Evolutionary conservation across 2,329 filamentous ascomycete species (phyloP).

Genomic region (Diaporthe eres): DNA sequence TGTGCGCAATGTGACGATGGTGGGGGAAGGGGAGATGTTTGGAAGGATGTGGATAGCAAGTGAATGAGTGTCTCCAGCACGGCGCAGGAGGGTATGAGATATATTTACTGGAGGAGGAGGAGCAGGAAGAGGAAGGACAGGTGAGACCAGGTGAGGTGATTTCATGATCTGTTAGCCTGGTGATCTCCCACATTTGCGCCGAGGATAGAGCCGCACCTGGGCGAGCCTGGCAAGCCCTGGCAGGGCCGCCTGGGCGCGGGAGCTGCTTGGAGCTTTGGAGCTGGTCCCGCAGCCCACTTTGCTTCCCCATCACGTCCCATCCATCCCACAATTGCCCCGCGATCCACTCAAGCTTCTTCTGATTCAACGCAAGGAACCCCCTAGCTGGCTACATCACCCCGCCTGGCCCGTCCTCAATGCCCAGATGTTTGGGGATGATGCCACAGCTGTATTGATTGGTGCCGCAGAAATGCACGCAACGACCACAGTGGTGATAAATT

Average conservation of each 20-base stretch:
- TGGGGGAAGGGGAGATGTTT: not conserved
- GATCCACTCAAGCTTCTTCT: constrained; percentile 21
- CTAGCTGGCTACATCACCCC: not conserved
- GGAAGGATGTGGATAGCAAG: not conserved
- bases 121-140: not conserved
- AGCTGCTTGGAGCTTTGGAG: constrained; percentile 3
- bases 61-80: not conserved
- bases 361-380: not conserved
- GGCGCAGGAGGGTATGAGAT: not conserved
- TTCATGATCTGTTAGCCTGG: constrained; percentile 31
- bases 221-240: constrained; percentile 1
- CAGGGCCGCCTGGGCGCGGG: not conserved
- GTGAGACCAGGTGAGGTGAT: constrained; percentile 32
- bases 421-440: not conserved
- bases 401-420: not conserved
- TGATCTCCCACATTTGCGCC: constrained; percentile 35
- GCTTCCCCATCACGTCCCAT: not conserved
- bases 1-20: not conserved
- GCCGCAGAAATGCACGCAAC: not conserved
- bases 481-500: not conserved
- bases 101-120: not conserved
- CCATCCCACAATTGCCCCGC: constrained; percentile 25
- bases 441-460: not conserved
- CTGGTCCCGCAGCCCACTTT: constrained; percentile 1
- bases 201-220: constrained; percentile 32